Base-by-base conservation (phyloP, 768 basidiomycete species). In the Boletellus ananas region DNA sequence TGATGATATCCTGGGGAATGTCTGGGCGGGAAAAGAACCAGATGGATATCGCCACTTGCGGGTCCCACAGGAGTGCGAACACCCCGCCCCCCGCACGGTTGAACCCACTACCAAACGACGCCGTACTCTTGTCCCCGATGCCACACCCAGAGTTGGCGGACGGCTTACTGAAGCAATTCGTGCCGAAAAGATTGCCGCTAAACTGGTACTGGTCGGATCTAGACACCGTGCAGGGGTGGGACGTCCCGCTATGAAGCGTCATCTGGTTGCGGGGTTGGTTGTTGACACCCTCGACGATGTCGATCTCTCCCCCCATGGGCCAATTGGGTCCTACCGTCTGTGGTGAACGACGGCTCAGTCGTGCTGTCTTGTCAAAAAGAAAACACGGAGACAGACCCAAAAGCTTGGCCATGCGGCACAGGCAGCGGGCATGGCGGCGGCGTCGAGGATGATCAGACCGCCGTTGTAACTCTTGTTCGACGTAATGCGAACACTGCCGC, bases 381-480 rank as follows among this genome's bases (percentile, higher is more conserved):
- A 12, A 21, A 33, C 20, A 31, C 16, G 29, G 8, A 29, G 69
- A 58, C 65, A 25, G 31, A 68, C 66, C 78, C 77, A 79, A 48
- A 71, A 85, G 67, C 85, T 86, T 70, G 68, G 83, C 76, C 79
- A 80, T 34, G 72, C 69, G 46, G 78, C 74, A 60, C 84, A 87
- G 0, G 88, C 88, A 45, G 79, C 74, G 9, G 87, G 87, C 84
- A 87, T 86, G 2, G 78, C 70, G 44, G 62, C 75, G 48, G 88
- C 79, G 58, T 90, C 88, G 16, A 87, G 76, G 56, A 90, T 81
- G 70, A 90, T 87, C 11, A 90, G 71, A 4, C 88, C 88, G n/a
- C 72, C 65, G 42, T 68, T 78, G 61, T 81, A 90, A 20, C 64
- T 70, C 61, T 85, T 82, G 60, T 79, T 78, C 27, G 83, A 75